A percentile compares a stretch with the other conserved stretches of the same genome.
Conservation (phyloP, 2,329 filamentous ascomycete species). For the Sclerotinia subarctica region DNA sequence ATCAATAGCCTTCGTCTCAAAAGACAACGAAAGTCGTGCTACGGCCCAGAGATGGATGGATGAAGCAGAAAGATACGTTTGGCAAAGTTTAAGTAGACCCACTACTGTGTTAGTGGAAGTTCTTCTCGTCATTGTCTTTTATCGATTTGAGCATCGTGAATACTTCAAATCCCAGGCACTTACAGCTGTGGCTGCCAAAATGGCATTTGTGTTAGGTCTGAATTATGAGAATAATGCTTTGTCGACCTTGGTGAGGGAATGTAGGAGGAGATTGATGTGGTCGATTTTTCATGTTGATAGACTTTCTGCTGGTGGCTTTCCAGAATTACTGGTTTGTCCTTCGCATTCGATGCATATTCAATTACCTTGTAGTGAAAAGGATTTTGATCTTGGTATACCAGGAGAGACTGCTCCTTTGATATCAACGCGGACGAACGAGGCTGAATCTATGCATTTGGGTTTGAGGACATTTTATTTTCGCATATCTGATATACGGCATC, state of each 20-base stretch:
- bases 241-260: constrained; percentile 19
- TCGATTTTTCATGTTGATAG: constrained; percentile 21
- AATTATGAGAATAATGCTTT: constrained; percentile 20
- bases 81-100: constrained; percentile 13
- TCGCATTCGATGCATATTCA: constrained; percentile 21
- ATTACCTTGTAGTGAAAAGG: constrained; percentile 19
- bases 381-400: constrained; percentile 21
- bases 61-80: constrained; percentile 17
- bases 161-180: constrained; percentile 18
- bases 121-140: constrained; percentile 20
- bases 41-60: constrained; percentile 18
- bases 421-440: constrained; percentile 4
- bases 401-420: constrained; percentile 18
- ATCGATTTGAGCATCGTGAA: constrained; percentile 16
- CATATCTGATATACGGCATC: constrained; percentile 20
- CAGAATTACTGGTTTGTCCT: constrained; percentile 19
- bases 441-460: constrained; percentile 19
- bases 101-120: constrained; percentile 13
- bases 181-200: constrained; percentile 20
- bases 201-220: constrained; percentile 16
- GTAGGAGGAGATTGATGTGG: constrained; percentile 17
- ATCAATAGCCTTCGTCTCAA: constrained; percentile 19
- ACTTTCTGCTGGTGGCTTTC: constrained; percentile 17
- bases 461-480: constrained; percentile 20
- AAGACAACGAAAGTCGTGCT: constrained; percentile 16